A percentile compares a stretch with the other conserved stretches of the same genome.
Evolutionary conservation across 306 rosid species (phyloP).

Genomic region (Fragaria nilgerrensis): DNA sequence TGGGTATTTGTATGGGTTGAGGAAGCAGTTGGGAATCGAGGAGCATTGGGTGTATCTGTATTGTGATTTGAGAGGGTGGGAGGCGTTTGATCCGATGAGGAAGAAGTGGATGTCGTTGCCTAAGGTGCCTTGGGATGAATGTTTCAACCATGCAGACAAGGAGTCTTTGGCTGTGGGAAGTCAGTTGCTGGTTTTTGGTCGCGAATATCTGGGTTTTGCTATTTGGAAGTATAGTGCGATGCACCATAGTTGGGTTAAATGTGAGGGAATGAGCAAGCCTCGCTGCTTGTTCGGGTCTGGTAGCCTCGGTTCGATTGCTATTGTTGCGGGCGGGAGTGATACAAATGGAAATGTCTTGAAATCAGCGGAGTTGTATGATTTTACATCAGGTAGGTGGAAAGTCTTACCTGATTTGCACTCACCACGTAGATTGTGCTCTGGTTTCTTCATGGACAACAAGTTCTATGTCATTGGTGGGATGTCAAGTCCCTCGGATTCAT

Average conservation of each 20-base stretch:
- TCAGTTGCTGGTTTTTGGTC: conserved; percentile 80
- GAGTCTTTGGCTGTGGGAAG: conserved; percentile 90
- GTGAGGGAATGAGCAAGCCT: conserved; percentile 74
- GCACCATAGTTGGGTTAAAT: conserved; percentile 65
- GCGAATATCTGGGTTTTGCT: conserved; percentile 79
- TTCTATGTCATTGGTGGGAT: conserved; percentile 95
- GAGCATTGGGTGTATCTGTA: conserved; percentile 88
- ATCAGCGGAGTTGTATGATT: conserved; percentile 78
- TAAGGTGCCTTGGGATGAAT: conserved; percentile 89
- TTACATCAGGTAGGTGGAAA: conserved; percentile 66
- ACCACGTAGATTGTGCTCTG: conserved; percentile 86
- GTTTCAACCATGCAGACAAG: conserved; percentile 88
- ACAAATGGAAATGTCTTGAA: conserved; percentile 62
- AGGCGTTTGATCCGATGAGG: conserved; percentile 54
- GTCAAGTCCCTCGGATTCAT: conserved; percentile 66
- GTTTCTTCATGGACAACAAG: conserved; percentile 82
- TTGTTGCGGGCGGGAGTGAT: conserved; percentile 92
- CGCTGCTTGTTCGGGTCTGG: conserved; percentile 94
- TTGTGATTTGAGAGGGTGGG: conserved; percentile 88
- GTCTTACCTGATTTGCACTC: conserved; percentile 71
- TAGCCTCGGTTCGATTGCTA: conserved; percentile 72
- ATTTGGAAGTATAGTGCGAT: conserved; percentile 78
- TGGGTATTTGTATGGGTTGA: conserved; percentile 64
- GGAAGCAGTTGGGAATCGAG: conserved; percentile 56
- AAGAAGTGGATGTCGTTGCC: conserved; percentile 83